phyloP scores from a whole-genome alignment of 2,329 filamentous ascomycete species.

The Periconia macrospinosa region DNA sequence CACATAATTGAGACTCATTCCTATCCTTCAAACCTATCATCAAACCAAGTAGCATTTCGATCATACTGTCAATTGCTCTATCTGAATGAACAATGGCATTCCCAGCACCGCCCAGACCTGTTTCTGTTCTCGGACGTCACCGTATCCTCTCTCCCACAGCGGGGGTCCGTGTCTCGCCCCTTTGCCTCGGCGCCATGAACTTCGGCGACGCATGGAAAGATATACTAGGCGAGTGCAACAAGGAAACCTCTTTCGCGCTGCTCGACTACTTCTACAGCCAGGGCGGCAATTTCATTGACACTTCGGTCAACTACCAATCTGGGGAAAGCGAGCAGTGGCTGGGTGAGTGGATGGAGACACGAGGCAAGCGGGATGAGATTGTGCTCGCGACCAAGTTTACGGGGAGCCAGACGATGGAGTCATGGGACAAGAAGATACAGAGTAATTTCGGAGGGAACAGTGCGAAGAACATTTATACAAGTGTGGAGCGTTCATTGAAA shows the following conservation, averaged over 20 bases:
- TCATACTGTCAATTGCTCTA: too few relatives aligned
- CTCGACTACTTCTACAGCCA: slow-evolving; percentile 67
- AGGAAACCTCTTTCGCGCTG: slow-evolving; percentile 63
- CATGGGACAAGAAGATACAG: slow-evolving; percentile 17
- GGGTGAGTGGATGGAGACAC: slow-evolving; percentile 46
- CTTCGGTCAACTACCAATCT: slow-evolving; percentile 45
- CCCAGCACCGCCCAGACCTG: too few relatives aligned
- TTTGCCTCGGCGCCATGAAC: slow-evolving; percentile 63
- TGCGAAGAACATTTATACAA: slow-evolving; percentile 27
- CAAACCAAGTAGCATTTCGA: too few relatives aligned
- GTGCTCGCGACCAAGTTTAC: slow-evolving; percentile 45
- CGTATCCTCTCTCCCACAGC: slow-evolving; percentile 68
- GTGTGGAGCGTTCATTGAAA: slow-evolving; percentile 20
- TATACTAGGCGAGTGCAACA: slow-evolving; percentile 59
- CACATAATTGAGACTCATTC: too few relatives aligned
- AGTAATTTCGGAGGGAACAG: slow-evolving; percentile 26
- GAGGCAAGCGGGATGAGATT: slow-evolving; percentile 41
- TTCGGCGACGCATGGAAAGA: slow-evolving; percentile 66
- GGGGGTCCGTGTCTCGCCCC: slow-evolving; percentile 53
- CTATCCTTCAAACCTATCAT: too few relatives aligned
- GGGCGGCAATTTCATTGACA: slow-evolving; percentile 75
- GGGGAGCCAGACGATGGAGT: slow-evolving; percentile 36
- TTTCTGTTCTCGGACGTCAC: slow-evolving; percentile 57
- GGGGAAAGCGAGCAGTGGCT: slow-evolving; percentile 44
- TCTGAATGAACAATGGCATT: too few relatives aligned